Conservation (phyloP, 2,329 filamentous ascomycete species). For the Cladorrhinum sp. region DNA sequence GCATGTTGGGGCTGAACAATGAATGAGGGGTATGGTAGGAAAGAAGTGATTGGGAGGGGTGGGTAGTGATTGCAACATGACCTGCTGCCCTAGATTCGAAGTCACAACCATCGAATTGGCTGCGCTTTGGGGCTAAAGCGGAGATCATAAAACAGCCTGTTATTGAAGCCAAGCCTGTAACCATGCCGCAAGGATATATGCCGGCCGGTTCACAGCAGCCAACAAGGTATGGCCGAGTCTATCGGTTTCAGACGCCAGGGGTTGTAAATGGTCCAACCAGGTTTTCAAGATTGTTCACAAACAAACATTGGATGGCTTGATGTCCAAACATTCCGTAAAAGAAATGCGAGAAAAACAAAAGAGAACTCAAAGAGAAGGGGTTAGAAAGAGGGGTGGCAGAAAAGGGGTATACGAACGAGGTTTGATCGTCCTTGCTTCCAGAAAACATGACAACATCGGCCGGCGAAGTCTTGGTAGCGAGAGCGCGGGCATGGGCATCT, state of each 20-base stretch:
- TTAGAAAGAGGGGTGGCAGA: slow-evolving; percentile 12
- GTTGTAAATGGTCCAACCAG: not conserved
- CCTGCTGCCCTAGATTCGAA: slow-evolving; percentile 46
- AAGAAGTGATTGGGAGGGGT: not conserved
- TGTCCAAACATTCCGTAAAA: not conserved
- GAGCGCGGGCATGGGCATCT: slow-evolving; percentile 74
- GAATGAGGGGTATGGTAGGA: not conserved
- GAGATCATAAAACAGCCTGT: slow-evolving; percentile 27
- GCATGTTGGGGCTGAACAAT: not conserved
- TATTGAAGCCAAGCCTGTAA: slow-evolving; percentile 14
- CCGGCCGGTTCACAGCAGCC: not conserved
- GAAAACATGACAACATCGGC: slow-evolving; percentile 98
- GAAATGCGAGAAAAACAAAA: too few relatives aligned
- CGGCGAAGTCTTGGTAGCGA: slow-evolving; percentile 87
- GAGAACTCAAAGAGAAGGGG: too few relatives aligned
- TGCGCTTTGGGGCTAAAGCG: slow-evolving; percentile 43
- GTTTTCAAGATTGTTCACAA: not conserved
- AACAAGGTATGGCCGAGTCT: not conserved
- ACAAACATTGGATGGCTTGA: not conserved
- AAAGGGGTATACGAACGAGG: slow-evolving; percentile 63
- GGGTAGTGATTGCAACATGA: slow-evolving; percentile 38
- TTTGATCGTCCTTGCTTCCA: slow-evolving; percentile 94
- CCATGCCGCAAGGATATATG: slow-evolving; percentile 7
- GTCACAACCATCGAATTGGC: slow-evolving; percentile 30
- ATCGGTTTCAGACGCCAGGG: slow-evolving; percentile 1